phyloP scores from a whole-genome alignment of 495 filamentous ascomycete species.

The Talaromyces ruber region DNA sequence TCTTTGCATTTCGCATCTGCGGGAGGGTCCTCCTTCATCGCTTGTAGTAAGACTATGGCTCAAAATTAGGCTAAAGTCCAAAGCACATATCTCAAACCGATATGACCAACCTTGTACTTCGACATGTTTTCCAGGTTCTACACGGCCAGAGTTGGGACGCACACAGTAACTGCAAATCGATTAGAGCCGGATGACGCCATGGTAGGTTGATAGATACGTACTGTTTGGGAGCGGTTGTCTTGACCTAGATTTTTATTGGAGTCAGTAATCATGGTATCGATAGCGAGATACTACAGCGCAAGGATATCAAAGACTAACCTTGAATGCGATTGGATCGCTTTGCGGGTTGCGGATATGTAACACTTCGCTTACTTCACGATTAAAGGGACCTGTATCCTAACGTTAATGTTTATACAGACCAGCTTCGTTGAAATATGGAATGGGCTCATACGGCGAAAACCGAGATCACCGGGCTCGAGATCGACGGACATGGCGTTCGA shows the following conservation, averaged over 20 bases:
- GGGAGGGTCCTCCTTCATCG: conserved; percentile 93
- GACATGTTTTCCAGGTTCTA: conserved; percentile 78
- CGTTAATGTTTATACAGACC: conserved; percentile 16
- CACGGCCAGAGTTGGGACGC: conserved; percentile 90
- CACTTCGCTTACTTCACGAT: conserved; percentile 77
- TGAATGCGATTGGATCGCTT: conserved; percentile 81
- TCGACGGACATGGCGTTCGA: conserved; percentile 75
- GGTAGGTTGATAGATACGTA: conserved; percentile 39
- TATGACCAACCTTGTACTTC: conserved; percentile 76
- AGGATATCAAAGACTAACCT: conserved; percentile 50
- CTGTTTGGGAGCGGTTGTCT: conserved; percentile 99
- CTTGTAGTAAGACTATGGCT: conserved; percentile 75
- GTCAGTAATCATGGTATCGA: neutral
- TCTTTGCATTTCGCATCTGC: conserved; percentile 82
- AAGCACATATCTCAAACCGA: conserved; percentile 1
- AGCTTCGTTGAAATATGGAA: neutral
- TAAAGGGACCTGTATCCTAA: conserved; percentile 68
- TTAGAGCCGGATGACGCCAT: conserved; percentile 6
- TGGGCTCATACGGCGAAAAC: conserved; percentile 73
- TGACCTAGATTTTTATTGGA: conserved; percentile 54
- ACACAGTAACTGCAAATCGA: conserved; percentile 77
- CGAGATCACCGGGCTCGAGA: conserved; percentile 82
- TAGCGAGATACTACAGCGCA: neutral
- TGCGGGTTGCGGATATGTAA: conserved; percentile 74
- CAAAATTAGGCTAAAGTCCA: conserved; percentile 9